These are phyloP conservation scores for Kokia cookei DNA, from an alignment of 441 rosid species.

Conservation along the genomic window DNA sequence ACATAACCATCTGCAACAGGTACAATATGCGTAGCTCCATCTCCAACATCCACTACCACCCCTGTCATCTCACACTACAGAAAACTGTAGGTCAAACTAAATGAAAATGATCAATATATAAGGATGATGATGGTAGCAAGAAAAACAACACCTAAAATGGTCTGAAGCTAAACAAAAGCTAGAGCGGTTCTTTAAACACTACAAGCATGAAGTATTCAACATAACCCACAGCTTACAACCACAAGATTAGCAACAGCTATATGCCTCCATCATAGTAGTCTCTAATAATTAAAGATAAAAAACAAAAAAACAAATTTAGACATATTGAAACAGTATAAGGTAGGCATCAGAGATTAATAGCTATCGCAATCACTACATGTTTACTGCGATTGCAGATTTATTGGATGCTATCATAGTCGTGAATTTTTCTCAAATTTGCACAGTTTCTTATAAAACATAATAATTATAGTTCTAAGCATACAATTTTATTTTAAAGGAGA, in stretches of 20 bases:
- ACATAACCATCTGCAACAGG: constrained; percentile 99
- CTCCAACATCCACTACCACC: constrained; percentile 98
- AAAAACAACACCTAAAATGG: neutral
- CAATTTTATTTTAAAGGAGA: neutral
- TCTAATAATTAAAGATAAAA: neutral
- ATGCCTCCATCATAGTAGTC: neutral
- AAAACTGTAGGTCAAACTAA: constrained; percentile 41
- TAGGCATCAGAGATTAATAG: neutral
- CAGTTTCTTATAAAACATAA: too few species aligned
- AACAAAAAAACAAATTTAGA: neutral
- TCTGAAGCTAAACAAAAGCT: neutral
- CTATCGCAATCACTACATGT: too few species aligned
- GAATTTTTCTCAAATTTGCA: too few species aligned
- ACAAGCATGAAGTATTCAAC: neutral
- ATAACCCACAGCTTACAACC: neutral
- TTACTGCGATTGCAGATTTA: too few species aligned
- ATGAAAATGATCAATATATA: constrained; percentile 7
- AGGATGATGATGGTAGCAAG: neutral
- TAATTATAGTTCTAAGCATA: too few species aligned
- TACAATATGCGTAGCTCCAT: constrained; percentile 92
- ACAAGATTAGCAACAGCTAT: neutral
- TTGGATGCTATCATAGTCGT: too few species aligned
- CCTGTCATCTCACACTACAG: constrained; percentile 99
- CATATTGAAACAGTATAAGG: neutral
- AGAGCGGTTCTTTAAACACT: neutral